Percentiles rank a stretch among this genome's conserved stretches.
phyloP scores from a whole-genome alignment of 495 filamentous ascomycete genomes.

The Hypoxylon intermedium region DNA sequence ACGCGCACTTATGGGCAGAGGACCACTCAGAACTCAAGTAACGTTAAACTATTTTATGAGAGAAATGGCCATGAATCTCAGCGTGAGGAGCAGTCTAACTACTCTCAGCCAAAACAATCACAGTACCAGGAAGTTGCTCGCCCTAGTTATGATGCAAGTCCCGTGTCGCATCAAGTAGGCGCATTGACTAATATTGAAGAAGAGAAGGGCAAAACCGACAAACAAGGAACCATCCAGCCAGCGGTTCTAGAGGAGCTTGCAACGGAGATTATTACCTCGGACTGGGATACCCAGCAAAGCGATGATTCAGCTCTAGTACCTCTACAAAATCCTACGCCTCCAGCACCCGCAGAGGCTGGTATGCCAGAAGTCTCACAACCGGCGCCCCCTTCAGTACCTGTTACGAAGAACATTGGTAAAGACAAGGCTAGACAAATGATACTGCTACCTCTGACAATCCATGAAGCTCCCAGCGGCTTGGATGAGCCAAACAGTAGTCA shows the following conservation, averaged over 20 bases:
- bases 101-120: not conserved
- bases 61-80: not conserved
- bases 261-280: not conserved
- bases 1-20: conserved; percentile 10
- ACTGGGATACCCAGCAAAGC: not conserved
- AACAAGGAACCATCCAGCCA: not conserved
- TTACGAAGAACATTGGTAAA: not conserved
- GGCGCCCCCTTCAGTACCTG: not conserved
- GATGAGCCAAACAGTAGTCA: not conserved
- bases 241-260: not conserved
- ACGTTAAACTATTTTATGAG: not conserved
- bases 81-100: not conserved
- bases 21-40: not conserved
- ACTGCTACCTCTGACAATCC: not conserved
- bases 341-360: not conserved
- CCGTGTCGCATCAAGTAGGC: not conserved
- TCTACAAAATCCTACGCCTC: not conserved
- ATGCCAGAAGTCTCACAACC: not conserved
- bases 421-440: not conserved
- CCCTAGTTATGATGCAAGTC: not conserved
- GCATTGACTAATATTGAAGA: not conserved
- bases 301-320: not conserved
- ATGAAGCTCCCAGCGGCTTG: not conserved
- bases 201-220: not conserved
- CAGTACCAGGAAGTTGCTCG: not conserved